Base-by-base conservation (phyloP, 768 basidiomycete genomes). In the Pisolithus orientalis region DNA sequence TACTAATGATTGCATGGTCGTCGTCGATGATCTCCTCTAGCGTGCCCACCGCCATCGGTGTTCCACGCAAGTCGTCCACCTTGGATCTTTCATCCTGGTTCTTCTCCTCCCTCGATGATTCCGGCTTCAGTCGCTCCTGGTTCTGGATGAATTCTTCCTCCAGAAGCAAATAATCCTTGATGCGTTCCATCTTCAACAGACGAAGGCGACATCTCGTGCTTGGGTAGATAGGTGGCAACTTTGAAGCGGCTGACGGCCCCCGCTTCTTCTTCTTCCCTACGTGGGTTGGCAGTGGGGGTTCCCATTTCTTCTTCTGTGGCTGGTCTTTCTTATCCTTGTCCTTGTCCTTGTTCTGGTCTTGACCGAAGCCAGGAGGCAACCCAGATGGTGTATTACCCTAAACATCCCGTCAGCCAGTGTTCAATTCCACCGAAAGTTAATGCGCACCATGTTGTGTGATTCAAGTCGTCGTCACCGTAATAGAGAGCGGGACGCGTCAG, bases 1-100 rank as follows among this genome's bases (percentile, higher is more conserved):
- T 90, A 68, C 89, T 91, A 65, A 99, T 87, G 68, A 99, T 97
- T n/a, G 96, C 96, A 71, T 99, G 92, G 80, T 94, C 92, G 71
- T 95, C 93, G 76, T 94, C 92, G 60, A 95, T 92, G 58, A 94
- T 91, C 72, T 99, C 96, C 72, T 98, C 96, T 70, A 99, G 78
- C 0, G 93, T 93, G 21, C 96, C 96, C 54, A 99, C 93, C n/a
- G 88, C 88, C 93, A 99, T 95, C 7, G 95, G 96, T 45, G 84
- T 88, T 6, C 96, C 96, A 32, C 95, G 85, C 32, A 99, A 68
- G 69, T 94, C 91, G 70, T 99, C 95, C 44, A 99, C 92, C 62
- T 83, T 87, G 8, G 87, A 89, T 62, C 90, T 77, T 64, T 98
- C 94, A 65, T 96, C 94, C 66, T 94, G 93, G 56, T 93, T 90